Base-by-base conservation (phyloP, 257 asterid genomes). In the Solanum pennellii region DNA sequence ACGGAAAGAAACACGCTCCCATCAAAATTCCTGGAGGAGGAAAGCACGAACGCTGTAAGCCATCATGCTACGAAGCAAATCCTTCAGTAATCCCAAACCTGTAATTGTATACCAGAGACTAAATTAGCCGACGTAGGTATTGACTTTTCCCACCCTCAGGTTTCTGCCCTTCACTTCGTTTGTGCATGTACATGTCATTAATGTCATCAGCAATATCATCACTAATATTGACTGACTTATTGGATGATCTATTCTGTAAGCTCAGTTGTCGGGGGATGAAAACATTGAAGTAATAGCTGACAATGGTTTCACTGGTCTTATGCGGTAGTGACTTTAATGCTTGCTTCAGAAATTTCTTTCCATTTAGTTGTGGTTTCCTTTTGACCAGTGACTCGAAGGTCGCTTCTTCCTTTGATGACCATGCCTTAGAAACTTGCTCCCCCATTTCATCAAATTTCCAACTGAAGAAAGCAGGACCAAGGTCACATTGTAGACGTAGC, bases 361-460 rank as follows among this genome's bases (percentile, higher is more conserved):
- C 91, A 79, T 89, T 82, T 42, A 91, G 86, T 27, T 85, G 71
- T 25, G 90, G 83, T 56, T 87, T 90, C 86, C 6, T 84, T 91
- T 91, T 93, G 89, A 94, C 89, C n/a, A 94, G 87, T 20, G 92
- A 86, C 88, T 91, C 95, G 27, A 92, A 92, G 56, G 83, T 88
- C 83, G 88, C 82, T 86, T 91, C 92, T 76, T 96, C 98, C 91
- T 92, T 90, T 21, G 20, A 6, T 27, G 96, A 90, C 99, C 99
- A 95, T 21, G 89, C 87, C 82, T 91, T 89, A 10, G 92, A 88
- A 35, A 89, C 90, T 88, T 91, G 96, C 82, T 91, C 97, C 15
- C 99, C 99, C 94, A 92, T 93, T 87, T 93, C 94, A 69, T 96
- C 93, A n/a, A 95, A 91, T 83, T 94, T 96, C 98, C 98, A 95